Percentiles rank a stretch among this genome's conserved stretches.
phyloP scores from a whole-genome alignment of 164 flowering plant genomes.

The Vitis rotundifolia region DNA sequence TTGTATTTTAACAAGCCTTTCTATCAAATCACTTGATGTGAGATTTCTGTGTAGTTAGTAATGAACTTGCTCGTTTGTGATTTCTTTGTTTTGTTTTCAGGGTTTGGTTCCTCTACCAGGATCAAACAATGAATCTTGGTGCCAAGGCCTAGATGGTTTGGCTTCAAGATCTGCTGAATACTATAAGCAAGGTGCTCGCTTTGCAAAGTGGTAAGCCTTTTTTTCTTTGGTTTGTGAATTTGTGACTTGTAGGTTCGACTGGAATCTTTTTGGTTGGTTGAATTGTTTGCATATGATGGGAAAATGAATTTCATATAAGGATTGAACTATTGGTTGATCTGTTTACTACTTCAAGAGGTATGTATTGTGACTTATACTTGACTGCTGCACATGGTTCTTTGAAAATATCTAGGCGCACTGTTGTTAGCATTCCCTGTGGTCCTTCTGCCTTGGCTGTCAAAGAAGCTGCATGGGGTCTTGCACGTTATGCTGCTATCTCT shows the following conservation, averaged over 20 bases:
- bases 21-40: background rate
- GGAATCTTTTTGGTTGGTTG: too few species aligned
- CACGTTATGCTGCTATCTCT: constrained; percentile 92
- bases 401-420: constrained; percentile 65
- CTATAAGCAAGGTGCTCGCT: constrained; percentile 93
- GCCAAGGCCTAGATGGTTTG: constrained; percentile 92
- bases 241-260: background rate
- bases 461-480: constrained; percentile 99
- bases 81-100: constrained; percentile 25
- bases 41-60: background rate
- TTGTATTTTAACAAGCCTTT: background rate
- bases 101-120: constrained; percentile 91
- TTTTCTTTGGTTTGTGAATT: background rate
- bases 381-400: background rate
- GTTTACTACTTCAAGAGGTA: background rate
- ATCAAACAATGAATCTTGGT: constrained; percentile 89
- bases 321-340: background rate
- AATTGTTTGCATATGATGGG: too few species aligned
- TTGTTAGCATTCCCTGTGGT: constrained; percentile 90
- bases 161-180: constrained; percentile 89
- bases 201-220: constrained; percentile 78
- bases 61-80: background rate
- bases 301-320: too few species aligned
- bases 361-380: background rate
- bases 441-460: constrained; percentile 92